These are phyloP conservation scores for Prunus dulcis DNA, from an alignment of 306 rosid genomes.

Conservation along the genomic window DNA sequence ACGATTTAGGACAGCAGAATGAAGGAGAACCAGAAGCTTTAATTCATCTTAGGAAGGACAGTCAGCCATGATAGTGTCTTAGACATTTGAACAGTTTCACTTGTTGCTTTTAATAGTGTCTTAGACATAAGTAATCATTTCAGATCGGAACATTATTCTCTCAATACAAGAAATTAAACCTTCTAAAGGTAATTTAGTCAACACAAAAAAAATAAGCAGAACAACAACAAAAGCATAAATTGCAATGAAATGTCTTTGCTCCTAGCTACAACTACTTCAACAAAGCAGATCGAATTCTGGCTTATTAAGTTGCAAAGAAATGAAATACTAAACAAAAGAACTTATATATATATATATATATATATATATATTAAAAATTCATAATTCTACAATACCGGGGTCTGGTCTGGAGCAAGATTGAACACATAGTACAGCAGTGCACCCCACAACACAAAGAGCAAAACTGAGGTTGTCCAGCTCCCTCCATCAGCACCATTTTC, in stretches of 20 bases:
- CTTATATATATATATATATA: background rate
- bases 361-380: background rate
- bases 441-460: slow-evolving; percentile 71
- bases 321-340: background rate
- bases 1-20: background rate
- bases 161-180: background rate
- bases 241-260: background rate
- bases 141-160: background rate
- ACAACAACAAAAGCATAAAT: background rate
- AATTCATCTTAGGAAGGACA: background rate
- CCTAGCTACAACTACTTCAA: background rate
- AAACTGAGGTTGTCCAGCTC: slow-evolving; percentile 82
- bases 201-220: background rate
- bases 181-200: background rate
- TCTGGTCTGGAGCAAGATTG: slow-evolving; percentile 77
- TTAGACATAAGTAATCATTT: background rate
- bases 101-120: background rate
- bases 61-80: background rate
- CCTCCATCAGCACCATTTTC: slow-evolving; percentile 46
- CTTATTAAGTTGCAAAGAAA: background rate
- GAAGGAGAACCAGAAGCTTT: background rate
- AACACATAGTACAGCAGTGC: slow-evolving; percentile 67
- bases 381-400: slow-evolving; percentile 57
- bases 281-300: background rate
- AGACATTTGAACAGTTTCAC: background rate